These are phyloP conservation scores for Comarum palustre DNA, from an alignment of 306 rosid genomes.

Conservation along the genomic window DNA sequence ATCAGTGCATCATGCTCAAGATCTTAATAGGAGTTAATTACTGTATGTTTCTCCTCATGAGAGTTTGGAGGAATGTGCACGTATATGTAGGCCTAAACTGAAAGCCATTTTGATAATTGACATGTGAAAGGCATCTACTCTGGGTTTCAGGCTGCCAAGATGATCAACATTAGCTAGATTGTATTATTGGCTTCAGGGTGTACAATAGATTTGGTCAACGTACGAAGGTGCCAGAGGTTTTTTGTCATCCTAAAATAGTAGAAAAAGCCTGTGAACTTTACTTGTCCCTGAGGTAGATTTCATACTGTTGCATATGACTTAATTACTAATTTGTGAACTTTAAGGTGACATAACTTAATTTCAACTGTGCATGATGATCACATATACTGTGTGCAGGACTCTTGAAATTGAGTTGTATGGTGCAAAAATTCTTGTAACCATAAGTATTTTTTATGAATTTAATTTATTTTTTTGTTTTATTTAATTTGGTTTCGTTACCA, in stretches of 20 bases:
- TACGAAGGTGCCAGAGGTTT: neutral
- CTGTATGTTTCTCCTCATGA: neutral
- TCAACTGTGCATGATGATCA: neutral
- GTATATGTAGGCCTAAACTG: conserved; percentile 1
- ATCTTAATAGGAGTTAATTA: neutral
- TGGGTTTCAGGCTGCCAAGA: neutral
- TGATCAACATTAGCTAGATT: neutral
- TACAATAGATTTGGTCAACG: neutral
- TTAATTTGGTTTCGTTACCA: no score
- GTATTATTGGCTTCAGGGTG: neutral
- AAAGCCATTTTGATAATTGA: neutral
- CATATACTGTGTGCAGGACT: neutral
- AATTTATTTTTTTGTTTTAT: no score
- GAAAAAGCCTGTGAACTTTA: neutral
- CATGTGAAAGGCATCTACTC: neutral
- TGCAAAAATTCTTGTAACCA: no score
- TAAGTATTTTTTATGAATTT: no score
- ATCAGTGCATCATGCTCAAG: neutral
- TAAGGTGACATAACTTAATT: neutral
- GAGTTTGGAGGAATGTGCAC: neutral
- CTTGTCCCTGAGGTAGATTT: conserved; percentile 10
- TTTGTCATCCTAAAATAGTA: conserved; percentile 9
- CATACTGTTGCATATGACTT: neutral
- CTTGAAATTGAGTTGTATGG: neutral
- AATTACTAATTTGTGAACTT: neutral